These are phyloP conservation scores for Persicaria maculosa DNA, from an alignment of 148 eudicot genomes.

Conservation along the genomic window DNA sequence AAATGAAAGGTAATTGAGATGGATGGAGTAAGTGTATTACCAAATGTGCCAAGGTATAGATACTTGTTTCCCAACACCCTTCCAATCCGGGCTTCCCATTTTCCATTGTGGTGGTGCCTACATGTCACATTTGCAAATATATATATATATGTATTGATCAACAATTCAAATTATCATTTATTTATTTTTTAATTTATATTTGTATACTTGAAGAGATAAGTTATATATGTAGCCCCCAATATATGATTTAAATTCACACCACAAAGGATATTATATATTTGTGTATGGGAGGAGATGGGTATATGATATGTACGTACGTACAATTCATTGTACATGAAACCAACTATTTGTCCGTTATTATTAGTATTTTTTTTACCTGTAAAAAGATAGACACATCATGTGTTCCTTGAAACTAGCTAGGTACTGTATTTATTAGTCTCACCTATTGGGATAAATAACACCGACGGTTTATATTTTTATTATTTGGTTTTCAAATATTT, in stretches of 20 bases:
- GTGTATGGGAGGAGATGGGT: background rate
- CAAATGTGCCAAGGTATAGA: slow-evolving; percentile 81
- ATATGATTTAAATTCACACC: background rate
- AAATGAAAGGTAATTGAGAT: background rate
- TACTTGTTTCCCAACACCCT: slow-evolving; percentile 86
- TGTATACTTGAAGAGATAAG: background rate
- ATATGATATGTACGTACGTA: background rate
- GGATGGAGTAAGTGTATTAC: slow-evolving; percentile 28
- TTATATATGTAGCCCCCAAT: background rate
- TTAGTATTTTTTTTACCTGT: background rate
- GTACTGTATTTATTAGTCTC: background rate
- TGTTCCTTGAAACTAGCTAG: background rate
- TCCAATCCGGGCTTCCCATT: slow-evolving; percentile 95
- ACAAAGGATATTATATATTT: background rate
- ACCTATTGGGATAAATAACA: background rate
- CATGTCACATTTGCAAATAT: background rate
- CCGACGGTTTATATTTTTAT: background rate
- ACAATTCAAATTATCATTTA: background rate
- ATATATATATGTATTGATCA: no score
- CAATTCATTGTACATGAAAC: background rate
- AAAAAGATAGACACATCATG: background rate
- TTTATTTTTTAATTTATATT: background rate
- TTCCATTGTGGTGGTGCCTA: slow-evolving; percentile 89
- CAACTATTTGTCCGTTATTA: no score
- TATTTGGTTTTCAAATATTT: background rate